A percentile compares a stretch with the other conserved stretches of the same genome.
Evolutionary conservation across 805 yeast genomes (phyloP).

Genomic region (Sugiyamaella smithiae): DNA sequence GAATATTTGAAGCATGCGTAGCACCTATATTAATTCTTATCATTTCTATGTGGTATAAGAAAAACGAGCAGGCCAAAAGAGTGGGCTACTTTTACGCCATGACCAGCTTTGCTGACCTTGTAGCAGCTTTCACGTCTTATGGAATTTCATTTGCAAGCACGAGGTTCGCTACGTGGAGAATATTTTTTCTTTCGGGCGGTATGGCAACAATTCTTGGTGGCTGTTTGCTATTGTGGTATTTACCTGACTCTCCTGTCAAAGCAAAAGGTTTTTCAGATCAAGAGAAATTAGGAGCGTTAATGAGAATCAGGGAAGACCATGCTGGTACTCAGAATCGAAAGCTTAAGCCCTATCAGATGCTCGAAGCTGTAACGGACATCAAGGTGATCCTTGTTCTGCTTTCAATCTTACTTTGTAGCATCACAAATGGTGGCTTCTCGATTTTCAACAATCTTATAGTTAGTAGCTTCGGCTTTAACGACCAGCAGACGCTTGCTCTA

Average conservation of each 20-base stretch:
- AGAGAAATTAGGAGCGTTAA: constrained; percentile 25
- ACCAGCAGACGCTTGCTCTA: not conserved
- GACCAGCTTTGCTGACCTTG: constrained; percentile 43
- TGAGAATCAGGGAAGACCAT: constrained; percentile 32
- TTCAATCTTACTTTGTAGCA: constrained; percentile 41
- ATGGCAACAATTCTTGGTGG: constrained; percentile 21
- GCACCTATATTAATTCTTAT: constrained; percentile 56
- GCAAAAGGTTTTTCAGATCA: constrained; percentile 24
- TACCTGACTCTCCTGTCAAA: constrained; percentile 21
- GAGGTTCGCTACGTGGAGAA: constrained; percentile 43
- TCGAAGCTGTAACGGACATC: constrained; percentile 42
- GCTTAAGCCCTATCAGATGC: constrained; percentile 42
- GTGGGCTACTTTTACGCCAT: constrained; percentile 42
- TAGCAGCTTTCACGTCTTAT: constrained; percentile 52
- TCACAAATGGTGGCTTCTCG: constrained; percentile 37
- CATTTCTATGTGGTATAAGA: constrained; percentile 56
- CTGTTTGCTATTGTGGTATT: constrained; percentile 13
- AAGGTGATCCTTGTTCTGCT: constrained; percentile 31
- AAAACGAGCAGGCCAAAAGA: constrained; percentile 44
- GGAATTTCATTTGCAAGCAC: constrained; percentile 33
- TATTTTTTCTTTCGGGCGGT: constrained; percentile 26
- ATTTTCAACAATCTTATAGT: not conserved
- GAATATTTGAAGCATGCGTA: constrained; percentile 52
- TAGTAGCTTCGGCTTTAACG: not conserved
- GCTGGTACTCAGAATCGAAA: constrained; percentile 44